A percentile compares a stretch with the other conserved stretches of the same genome.
phyloP scores from a whole-genome alignment of 1,139 yeast genomes.

The Geotrichum citri-aurantii region DNA sequence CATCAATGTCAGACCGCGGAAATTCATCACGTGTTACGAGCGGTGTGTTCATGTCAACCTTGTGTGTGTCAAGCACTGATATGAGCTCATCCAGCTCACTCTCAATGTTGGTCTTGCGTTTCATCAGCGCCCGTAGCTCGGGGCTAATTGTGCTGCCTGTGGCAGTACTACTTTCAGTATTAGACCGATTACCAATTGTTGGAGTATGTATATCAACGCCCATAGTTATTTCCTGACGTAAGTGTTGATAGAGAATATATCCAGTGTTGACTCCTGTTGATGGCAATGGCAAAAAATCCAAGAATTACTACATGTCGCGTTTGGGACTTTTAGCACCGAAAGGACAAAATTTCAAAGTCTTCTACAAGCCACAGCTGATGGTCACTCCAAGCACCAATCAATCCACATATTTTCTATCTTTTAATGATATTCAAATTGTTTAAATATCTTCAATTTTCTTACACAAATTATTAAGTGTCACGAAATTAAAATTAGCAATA shows the following conservation, averaged over 20 bases:
- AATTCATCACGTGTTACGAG: slow-evolving; percentile 69
- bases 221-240: not conserved
- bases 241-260: not conserved
- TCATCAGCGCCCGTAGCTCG: slow-evolving; percentile 10
- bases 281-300: not conserved
- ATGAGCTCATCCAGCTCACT: slow-evolving; percentile 28
- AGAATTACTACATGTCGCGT: not conserved
- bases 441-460: not conserved
- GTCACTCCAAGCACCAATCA: not conserved
- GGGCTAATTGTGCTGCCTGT: not conserved
- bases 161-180: not conserved
- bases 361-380: not conserved
- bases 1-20: slow-evolving; percentile 81
- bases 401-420: not conserved
- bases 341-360: not conserved
- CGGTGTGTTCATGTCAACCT: slow-evolving; percentile 58
- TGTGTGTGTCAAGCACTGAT: slow-evolving; percentile 32
- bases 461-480: not conserved
- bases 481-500: not conserved
- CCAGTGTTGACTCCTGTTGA: not conserved
- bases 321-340: not conserved
- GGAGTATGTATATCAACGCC: slow-evolving; percentile 12
- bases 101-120: slow-evolving; percentile 22
- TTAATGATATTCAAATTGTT: not conserved
- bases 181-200: not conserved